A percentile compares a stretch with the other conserved stretches of the same genome.
Evolutionary conservation across 257 asterid species (phyloP).

Genomic region (Fraxinus quadrangulata): DNA sequence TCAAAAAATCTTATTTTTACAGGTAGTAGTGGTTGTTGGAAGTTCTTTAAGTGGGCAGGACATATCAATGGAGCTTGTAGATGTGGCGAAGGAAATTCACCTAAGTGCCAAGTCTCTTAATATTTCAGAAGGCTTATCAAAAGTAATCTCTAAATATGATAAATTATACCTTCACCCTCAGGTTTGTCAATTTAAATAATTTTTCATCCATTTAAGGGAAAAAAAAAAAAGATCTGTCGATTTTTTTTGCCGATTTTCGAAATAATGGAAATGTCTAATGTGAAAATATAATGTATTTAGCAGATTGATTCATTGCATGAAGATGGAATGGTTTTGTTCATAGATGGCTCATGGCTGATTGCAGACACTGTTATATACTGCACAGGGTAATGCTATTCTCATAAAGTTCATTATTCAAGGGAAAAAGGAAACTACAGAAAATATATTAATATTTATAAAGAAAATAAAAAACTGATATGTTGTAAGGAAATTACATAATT

Average conservation of each 20-base stretch:
- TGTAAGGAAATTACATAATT: neutral
- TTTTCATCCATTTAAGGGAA: neutral
- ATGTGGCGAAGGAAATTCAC: slow-evolving; percentile 73
- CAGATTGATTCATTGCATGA: slow-evolving; percentile 79
- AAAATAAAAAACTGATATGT: neutral
- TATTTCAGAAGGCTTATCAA: slow-evolving; percentile 65
- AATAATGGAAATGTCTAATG: neutral
- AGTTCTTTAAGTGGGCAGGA: slow-evolving; percentile 85
- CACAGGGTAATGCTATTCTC: slow-evolving; percentile 63
- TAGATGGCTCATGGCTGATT: slow-evolving; percentile 52
- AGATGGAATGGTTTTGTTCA: slow-evolving; percentile 69
- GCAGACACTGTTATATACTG: slow-evolving; percentile 87
- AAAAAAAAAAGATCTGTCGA: neutral
- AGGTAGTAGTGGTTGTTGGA: slow-evolving; percentile 93
- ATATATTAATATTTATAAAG: neutral
- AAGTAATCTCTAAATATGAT: slow-evolving; percentile 61
- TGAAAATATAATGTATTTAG: slow-evolving; percentile 19
- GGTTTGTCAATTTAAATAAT: slow-evolving; percentile 37
- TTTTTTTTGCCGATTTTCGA: neutral
- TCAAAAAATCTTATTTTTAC: slow-evolving; percentile 1
- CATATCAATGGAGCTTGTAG: slow-evolving; percentile 77
- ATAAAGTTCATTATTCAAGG: neutral
- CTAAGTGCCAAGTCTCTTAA: slow-evolving; percentile 54
- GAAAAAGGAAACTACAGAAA: neutral
- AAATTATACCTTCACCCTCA: slow-evolving; percentile 62